Conservation (phyloP, 2,329 filamentous ascomycete genomes). For the Verticillium klebahnii region DNA sequence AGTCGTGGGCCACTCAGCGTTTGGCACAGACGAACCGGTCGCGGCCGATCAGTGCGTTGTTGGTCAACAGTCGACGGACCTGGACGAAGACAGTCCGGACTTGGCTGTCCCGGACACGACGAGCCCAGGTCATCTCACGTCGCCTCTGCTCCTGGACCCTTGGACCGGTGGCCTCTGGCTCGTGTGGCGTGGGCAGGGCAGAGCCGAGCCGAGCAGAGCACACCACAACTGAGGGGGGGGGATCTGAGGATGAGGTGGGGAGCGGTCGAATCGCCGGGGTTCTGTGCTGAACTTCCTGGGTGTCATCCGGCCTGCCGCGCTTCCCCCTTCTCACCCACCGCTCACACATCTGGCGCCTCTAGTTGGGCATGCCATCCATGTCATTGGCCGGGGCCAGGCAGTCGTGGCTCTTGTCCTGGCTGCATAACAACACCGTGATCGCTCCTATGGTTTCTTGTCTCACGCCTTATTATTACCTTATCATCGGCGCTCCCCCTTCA, state of each 20-base stretch:
- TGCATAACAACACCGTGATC: neutral
- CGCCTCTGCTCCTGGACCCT: neutral
- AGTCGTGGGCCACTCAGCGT: conserved; percentile 1
- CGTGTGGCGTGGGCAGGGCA: neutral
- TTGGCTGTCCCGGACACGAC: neutral
- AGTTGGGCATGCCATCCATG: conserved; percentile 4
- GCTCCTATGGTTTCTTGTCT: neutral
- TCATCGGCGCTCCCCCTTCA: neutral
- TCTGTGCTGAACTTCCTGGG: neutral
- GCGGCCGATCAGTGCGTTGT: neutral
- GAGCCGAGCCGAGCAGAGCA: neutral
- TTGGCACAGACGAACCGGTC: neutral
- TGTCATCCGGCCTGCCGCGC: neutral
- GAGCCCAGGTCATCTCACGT: neutral
- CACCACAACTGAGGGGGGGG: neutral
- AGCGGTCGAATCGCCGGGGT: neutral
- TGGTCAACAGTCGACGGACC: neutral
- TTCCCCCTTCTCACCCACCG: conserved; percentile 3
- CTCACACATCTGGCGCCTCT: conserved; percentile 9
- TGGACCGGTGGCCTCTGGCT: neutral
- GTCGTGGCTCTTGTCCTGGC: neutral
- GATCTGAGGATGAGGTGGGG: neutral
- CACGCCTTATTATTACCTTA: neutral
- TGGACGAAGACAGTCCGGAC: neutral
- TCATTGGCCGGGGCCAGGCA: conserved; percentile 2